Evolutionary conservation across 2,329 filamentous ascomycete species (phyloP).

Genomic region (Colletotrichum tamarilloi): DNA sequence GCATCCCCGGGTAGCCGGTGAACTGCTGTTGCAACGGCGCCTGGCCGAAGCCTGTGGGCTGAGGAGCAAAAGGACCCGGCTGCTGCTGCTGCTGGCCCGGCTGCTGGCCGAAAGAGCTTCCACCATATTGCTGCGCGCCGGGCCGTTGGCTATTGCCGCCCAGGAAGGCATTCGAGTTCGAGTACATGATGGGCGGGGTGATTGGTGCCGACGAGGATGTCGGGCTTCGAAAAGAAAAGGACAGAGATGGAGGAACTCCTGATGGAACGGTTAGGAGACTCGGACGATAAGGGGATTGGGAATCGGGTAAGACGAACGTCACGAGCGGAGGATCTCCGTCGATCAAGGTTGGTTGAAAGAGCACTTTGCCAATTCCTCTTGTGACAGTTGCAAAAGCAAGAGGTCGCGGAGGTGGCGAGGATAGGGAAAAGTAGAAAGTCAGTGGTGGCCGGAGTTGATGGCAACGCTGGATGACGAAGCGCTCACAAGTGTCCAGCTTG

Average conservation of each 20-base stretch:
- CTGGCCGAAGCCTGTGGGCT: conserved; percentile 71
- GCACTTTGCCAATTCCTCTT: background rate
- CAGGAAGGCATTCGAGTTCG: conserved; percentile 86
- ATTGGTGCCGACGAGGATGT: conserved; percentile 23
- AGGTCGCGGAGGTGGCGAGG: background rate
- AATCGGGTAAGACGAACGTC: background rate
- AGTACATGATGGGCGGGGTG: conserved; percentile 75
- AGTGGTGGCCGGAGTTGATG: conserved; percentile 21
- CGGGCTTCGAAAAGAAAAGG: conserved; percentile 13
- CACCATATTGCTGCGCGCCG: conserved; percentile 69
- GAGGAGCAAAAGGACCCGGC: conserved; percentile 65
- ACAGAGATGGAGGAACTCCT: conserved; percentile 3
- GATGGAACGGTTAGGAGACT: conserved; percentile 19
- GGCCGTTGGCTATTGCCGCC: conserved; percentile 83
- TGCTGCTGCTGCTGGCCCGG: conserved; percentile 58
- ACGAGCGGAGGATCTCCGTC: conserved; percentile 27
- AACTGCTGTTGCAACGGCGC: conserved; percentile 67
- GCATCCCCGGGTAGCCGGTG: conserved; percentile 69
- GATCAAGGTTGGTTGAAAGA: background rate
- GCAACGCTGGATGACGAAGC: conserved; percentile 38
- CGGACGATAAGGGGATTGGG: conserved; percentile 7
- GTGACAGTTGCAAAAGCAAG: background rate
- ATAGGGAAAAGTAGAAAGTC: background rate
- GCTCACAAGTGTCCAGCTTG: conserved; percentile 38
- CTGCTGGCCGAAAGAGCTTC: conserved; percentile 61